phyloP scores from a whole-genome alignment of 202 grass and related monocot species.

The Hordeum pubiflorum region DNA sequence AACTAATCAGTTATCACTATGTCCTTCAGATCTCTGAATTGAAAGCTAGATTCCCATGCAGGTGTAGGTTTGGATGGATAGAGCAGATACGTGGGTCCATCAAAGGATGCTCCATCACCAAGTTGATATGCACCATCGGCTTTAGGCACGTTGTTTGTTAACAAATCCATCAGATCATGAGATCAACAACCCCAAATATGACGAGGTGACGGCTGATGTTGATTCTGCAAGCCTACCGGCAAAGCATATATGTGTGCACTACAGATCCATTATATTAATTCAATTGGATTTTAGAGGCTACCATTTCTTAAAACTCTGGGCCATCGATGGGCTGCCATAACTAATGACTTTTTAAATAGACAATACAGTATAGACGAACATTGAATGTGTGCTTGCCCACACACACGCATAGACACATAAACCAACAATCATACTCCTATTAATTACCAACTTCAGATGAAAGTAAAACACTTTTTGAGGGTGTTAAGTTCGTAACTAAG shows the following conservation, averaged over 20 bases:
- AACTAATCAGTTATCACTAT: neutral
- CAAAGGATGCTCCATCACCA: slow-evolving; percentile 15
- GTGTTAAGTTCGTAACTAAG: no score
- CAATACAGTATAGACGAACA: no score
- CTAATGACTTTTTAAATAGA: neutral
- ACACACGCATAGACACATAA: no score
- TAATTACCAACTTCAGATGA: no score
- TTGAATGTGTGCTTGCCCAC: no score
- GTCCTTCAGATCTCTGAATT: neutral
- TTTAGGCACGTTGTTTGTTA: slow-evolving; percentile 10
- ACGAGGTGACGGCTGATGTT: slow-evolving; percentile 11
- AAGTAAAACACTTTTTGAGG: no score
- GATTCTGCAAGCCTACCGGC: slow-evolving; percentile 3
- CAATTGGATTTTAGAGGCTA: neutral
- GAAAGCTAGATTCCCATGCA: neutral
- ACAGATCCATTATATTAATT: neutral
- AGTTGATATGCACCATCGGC: slow-evolving; percentile 24
- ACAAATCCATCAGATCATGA: slow-evolving; percentile 6
- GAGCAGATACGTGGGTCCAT: slow-evolving; percentile 13
- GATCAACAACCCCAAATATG: slow-evolving; percentile 29
- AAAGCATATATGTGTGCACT: neutral
- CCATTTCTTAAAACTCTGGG: neutral
- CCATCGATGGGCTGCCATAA: neutral
- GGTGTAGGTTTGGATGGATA: slow-evolving; percentile 13
- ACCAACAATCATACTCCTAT: no score